A percentile compares a stretch with the other conserved stretches of the same genome.
These are phyloP conservation scores for Yamadazyma atmosphaerica DNA, from an alignment of 1,139 yeast genomes.

Conservation along the genomic window DNA sequence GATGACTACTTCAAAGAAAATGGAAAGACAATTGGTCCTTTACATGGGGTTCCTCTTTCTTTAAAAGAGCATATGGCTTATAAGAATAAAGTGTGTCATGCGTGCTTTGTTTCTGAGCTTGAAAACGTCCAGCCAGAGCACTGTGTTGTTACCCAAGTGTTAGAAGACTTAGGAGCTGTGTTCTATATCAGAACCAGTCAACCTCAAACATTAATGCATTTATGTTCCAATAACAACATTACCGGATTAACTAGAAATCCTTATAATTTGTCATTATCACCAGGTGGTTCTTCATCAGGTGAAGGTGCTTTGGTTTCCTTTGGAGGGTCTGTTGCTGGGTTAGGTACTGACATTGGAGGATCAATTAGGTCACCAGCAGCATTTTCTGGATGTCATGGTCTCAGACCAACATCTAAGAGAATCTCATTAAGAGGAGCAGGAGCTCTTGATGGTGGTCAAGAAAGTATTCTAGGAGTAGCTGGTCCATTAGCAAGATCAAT, in stretches of 20 bases:
- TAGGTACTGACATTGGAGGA: conserved; percentile 81
- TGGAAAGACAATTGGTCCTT: conserved; percentile 68
- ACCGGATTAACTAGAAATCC: conserved; percentile 41
- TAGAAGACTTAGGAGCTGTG: conserved; percentile 66
- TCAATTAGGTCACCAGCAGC: conserved; percentile 77
- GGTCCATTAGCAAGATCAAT: conserved; percentile 65
- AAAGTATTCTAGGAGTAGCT: conserved; percentile 53
- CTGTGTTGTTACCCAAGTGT: conserved; percentile 50
- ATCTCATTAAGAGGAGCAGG: conserved; percentile 50
- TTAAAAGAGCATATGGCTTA: conserved; percentile 56
- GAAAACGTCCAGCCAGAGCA: conserved; percentile 49
- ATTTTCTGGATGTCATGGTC: conserved; percentile 62
- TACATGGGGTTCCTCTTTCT: conserved; percentile 52
- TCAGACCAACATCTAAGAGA: conserved; percentile 68
- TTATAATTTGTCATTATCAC: conserved; percentile 36
- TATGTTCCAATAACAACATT: conserved; percentile 42
- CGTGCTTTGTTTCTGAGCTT: conserved; percentile 60
- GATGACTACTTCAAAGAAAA: conserved; percentile 42
- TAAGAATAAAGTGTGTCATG: conserved; percentile 58
- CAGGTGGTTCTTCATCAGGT: conserved; percentile 74
- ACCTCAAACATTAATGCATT: conserved; percentile 50
- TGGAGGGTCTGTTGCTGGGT: conserved; percentile 64
- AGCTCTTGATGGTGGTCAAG: conserved; percentile 55
- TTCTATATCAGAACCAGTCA: conserved; percentile 49
- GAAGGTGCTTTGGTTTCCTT: conserved; percentile 69